Evolutionary conservation across 2,329 filamentous ascomycete species (phyloP).

Genomic region (Diaporthe nobilis): DNA sequence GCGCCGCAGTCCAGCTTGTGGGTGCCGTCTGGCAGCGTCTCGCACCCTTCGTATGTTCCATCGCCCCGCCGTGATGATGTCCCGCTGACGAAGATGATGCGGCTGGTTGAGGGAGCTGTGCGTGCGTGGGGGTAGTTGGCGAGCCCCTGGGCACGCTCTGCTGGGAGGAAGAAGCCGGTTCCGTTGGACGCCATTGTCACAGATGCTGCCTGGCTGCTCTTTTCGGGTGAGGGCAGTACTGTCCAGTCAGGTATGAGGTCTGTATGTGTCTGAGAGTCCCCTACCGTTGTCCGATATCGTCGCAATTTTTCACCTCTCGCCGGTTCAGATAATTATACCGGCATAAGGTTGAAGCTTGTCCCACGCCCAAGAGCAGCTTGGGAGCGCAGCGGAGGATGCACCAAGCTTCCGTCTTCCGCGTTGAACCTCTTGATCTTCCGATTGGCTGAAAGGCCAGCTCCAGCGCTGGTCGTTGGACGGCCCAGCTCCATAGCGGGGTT

Average conservation of each 20-base stretch:
- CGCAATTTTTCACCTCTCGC: background rate
- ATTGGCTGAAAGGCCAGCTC: conserved; percentile 32
- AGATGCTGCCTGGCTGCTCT: background rate
- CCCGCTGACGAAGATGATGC: conserved; percentile 51
- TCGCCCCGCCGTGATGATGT: conserved; percentile 52
- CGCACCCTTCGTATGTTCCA: conserved; percentile 52
- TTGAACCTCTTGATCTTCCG: conserved; percentile 32
- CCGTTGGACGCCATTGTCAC: conserved; percentile 47
- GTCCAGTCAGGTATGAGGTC: background rate
- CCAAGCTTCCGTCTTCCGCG: conserved; percentile 40
- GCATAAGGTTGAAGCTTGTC: background rate
- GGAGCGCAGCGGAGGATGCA: background rate
- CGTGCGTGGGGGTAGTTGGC: conserved; percentile 55
- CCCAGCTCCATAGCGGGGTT: conserved; percentile 9
- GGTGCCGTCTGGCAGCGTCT: conserved; percentile 45
- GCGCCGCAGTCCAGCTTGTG: conserved; percentile 49
- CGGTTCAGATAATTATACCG: background rate
- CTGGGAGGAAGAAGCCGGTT: conserved; percentile 49
- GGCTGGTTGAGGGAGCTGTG: conserved; percentile 45
- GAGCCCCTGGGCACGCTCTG: conserved; percentile 50
- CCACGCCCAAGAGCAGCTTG: background rate
- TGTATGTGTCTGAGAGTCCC: background rate
- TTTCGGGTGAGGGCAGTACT: background rate
- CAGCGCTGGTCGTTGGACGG: conserved; percentile 10
- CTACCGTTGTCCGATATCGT: background rate